These are phyloP conservation scores for Martiniozyma abietophila DNA, from an alignment of 805 yeast genomes.

Conservation along the genomic window DNA sequence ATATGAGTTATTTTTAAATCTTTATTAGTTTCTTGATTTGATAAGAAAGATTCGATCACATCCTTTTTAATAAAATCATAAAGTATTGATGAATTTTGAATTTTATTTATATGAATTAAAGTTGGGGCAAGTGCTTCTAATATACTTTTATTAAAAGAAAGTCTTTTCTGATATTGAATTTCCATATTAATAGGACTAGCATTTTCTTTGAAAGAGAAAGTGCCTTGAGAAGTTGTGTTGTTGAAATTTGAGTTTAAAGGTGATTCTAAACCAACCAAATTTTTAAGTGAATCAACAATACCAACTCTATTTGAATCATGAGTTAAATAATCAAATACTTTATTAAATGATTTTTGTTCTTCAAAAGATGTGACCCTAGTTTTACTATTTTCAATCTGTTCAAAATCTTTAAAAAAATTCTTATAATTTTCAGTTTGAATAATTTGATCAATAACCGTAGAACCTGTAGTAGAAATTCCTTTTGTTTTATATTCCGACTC, in stretches of 20 bases:
- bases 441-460: constrained; percentile 3
- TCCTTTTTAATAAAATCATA: constrained; percentile 14
- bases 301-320: constrained; percentile 16
- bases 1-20: background rate
- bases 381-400: constrained; percentile 13
- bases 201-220: constrained; percentile 7
- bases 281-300: constrained; percentile 19
- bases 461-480: too few species aligned
- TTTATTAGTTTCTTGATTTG: background rate
- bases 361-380: constrained; percentile 22
- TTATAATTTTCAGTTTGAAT: constrained; percentile 16
- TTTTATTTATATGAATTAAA: constrained; percentile 14
- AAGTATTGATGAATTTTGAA: constrained; percentile 17
- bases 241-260: constrained; percentile 2
- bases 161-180: constrained; percentile 11
- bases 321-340: constrained; percentile 22
- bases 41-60: constrained; percentile 16
- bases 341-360: constrained; percentile 26
- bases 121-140: constrained; percentile 15
- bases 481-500: too few species aligned
- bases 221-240: background rate
- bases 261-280: constrained; percentile 16
- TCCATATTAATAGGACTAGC: constrained; percentile 13
- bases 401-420: constrained; percentile 20
- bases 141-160: constrained; percentile 8